Evolutionary conservation across 306 rosid species (phyloP).

Genomic region (barrel medic (Medicago truncatula)): MtrunA17r5.0-ANR NC_053042.1:51802001-51802500

Average conservation of each 20-base stretch:
- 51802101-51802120: slow-evolving; percentile 50
- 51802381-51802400: slow-evolving; percentile 66
- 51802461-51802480: neutral
- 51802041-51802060: slow-evolving; percentile 45
- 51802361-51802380: slow-evolving; percentile 68
- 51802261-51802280: slow-evolving; percentile 62
- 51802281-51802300: slow-evolving; percentile 54
- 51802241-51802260: slow-evolving; percentile 77
- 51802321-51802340: slow-evolving; percentile 83
- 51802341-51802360: slow-evolving; percentile 73
- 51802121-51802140: slow-evolving; percentile 51
- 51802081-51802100: slow-evolving; percentile 50
- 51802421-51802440: neutral
- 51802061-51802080: slow-evolving; percentile 47
- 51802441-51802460: neutral
- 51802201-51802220: slow-evolving; percentile 36
- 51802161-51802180: slow-evolving; percentile 62
- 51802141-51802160: slow-evolving; percentile 76
- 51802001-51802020: neutral
- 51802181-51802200: slow-evolving; percentile 58
- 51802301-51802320: slow-evolving; percentile 72
- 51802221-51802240: slow-evolving; percentile 72
- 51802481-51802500: too few relatives aligned
- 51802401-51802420: slow-evolving; percentile 8
- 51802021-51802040: neutral